Evolutionary conservation across 2,329 filamentous ascomycete genomes (phyloP).

Genomic region (Pseudocercospora cruenta): DNA sequence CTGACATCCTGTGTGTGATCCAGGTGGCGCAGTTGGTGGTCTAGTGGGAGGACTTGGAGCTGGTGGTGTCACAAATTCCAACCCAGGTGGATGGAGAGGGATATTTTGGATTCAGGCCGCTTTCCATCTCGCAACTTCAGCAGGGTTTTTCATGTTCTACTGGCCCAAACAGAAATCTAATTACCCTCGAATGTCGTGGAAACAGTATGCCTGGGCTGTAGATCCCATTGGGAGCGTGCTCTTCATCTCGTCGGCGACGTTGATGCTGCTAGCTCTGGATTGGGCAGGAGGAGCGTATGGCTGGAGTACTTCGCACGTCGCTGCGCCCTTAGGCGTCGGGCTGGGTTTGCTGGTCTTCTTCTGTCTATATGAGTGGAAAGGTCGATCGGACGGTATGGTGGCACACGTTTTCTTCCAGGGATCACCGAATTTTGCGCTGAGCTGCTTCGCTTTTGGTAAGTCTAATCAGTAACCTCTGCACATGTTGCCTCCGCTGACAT

Average conservation of each 20-base stretch:
- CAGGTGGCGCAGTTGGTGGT: conserved; percentile 39
- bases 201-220: conserved; percentile 36
- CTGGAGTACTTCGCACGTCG: conserved; percentile 43
- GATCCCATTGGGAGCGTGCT: conserved; percentile 41
- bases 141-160: conserved; percentile 56
- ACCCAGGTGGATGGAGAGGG: conserved; percentile 55
- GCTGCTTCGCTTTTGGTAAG: conserved; percentile 55
- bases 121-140: conserved; percentile 53
- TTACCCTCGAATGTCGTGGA: conserved; percentile 22
- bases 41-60: conserved; percentile 55
- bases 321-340: conserved; percentile 48
- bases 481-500: neutral
- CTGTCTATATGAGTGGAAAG: conserved; percentile 56
- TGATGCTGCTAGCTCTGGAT: conserved; percentile 35
- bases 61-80: conserved; percentile 56
- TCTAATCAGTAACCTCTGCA: neutral
- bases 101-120: conserved; percentile 65
- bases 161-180: conserved; percentile 45
- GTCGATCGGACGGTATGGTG: conserved; percentile 57
- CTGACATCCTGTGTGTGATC: neutral
- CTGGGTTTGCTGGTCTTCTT: conserved; percentile 48
- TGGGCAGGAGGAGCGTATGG: conserved; percentile 43
- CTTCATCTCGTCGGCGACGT: conserved; percentile 39
- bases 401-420: conserved; percentile 60
- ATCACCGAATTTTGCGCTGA: conserved; percentile 59